Evolutionary conservation across 345 rosid species (phyloP), one percentile per base, ranked within the genome.

Genomic region (Citrus trifoliata): DNA sequence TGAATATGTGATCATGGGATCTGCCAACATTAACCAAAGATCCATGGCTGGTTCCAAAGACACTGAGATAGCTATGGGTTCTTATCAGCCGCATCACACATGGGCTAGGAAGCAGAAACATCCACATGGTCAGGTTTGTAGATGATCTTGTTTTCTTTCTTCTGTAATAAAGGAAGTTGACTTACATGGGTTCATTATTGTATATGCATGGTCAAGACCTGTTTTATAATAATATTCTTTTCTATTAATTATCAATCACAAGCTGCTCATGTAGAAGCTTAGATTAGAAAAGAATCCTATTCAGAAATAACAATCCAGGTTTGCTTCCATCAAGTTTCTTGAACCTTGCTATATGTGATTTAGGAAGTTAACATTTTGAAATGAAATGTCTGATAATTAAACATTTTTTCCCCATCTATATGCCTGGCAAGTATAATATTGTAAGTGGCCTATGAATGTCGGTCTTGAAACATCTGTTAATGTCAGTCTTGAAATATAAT

Each of bases 31-130:
- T 63, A 95, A 95, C 88, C 98, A 95, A 89, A 90, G 98, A 84
- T 95, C 98, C 30, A 86, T 95, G 97, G 97, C 97, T n/a, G 98
- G 98, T 10, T 84, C 97, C 4, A 95, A 90, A 83, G 98, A 95
- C 80, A 90, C 98, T 0, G 98, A 94, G 86, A 91, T 91, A 70
- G 98, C 98, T 25, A 90, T 96, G 99, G 99, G 98, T 72, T 93
- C 97, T 16, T 96, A 96, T 81, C 99, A 96, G 82, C 99, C 98
- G 33, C 88, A 89, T 85, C 84, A 92, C 77, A 79, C 98, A 13
- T 93, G 98, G 90, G 75, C 79, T 58, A 2, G 74, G 68, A 91
- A 87, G 83, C 82, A 86, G 69, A 76, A 78, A 74, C 94, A 86
- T 78, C 99, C 98, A 7, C 86, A 48, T 32, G 98, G 97, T 74